phyloP scores from a whole-genome alignment of 768 basidiomycete genomes.

The Podaxis carcinomalis region DNA sequence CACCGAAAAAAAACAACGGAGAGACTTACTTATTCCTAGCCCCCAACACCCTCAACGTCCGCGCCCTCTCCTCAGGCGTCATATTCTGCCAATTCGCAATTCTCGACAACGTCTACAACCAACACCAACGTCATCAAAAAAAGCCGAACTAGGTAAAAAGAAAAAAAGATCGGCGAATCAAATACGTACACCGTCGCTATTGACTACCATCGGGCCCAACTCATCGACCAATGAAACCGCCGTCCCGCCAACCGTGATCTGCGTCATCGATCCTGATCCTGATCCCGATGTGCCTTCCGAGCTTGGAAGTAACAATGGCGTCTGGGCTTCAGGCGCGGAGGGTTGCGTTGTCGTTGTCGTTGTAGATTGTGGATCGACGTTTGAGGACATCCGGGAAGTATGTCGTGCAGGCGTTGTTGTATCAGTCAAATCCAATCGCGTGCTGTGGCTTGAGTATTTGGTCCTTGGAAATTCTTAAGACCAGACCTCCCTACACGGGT shows the following conservation, averaged over 20 bases:
- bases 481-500: too few species aligned
- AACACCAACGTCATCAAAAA: not conserved
- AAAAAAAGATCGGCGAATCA: too few species aligned
- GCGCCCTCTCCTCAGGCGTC: conserved; percentile 51
- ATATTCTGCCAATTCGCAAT: conserved; percentile 63
- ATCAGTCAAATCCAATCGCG: too few species aligned
- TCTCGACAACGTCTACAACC: conserved; percentile 52
- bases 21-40: conserved; percentile 45
- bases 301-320: not conserved
- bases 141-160: too few species aligned
- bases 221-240: not conserved
- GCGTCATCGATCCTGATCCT: not conserved
- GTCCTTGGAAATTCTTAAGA: too few species aligned
- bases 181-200: not conserved
- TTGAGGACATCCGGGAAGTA: too few species aligned
- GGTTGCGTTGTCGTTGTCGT: not conserved
- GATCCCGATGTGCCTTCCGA: not conserved
- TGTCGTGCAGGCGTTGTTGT: too few species aligned
- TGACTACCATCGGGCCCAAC: not conserved
- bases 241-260: not conserved
- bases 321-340: not conserved
- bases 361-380: not conserved
- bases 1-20: not conserved
- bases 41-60: conserved; percentile 50
- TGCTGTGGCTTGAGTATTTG: too few species aligned